Conservation (phyloP, 768 basidiomycete species). For the Rubroboletus satanas region DNA sequence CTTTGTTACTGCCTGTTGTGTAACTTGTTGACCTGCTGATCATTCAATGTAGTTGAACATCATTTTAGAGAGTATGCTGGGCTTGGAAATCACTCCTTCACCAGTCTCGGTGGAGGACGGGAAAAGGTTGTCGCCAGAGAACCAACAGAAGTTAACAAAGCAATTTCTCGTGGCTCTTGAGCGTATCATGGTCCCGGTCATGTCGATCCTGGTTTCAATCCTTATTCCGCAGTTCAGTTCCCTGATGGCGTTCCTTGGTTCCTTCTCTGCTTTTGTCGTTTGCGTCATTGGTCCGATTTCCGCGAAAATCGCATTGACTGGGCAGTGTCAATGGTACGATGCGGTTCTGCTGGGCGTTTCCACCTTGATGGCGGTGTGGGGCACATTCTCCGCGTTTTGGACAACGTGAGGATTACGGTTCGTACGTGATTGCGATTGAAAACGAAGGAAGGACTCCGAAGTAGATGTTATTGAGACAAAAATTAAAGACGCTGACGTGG, state of each 20-base stretch:
- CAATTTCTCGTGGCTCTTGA: slow-evolving; percentile 46
- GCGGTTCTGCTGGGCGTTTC: slow-evolving; percentile 48
- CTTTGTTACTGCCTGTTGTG: background rate
- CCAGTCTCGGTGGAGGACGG: slow-evolving; percentile 26
- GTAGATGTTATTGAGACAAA: background rate
- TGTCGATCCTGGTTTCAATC: slow-evolving; percentile 69
- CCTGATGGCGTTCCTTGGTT: slow-evolving; percentile 87
- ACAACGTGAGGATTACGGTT: slow-evolving; percentile 24
- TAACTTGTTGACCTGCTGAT: slow-evolving; percentile 1
- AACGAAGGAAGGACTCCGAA: background rate
- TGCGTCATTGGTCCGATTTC: slow-evolving; percentile 75
- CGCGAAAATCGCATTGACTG: slow-evolving; percentile 60
- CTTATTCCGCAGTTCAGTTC: slow-evolving; percentile 75
- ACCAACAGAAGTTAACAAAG: slow-evolving; percentile 26
- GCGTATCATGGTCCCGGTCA: slow-evolving; percentile 52
- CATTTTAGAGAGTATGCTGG: slow-evolving; percentile 76
- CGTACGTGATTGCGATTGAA: background rate
- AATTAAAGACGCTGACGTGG: background rate
- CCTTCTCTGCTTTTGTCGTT: slow-evolving; percentile 77
- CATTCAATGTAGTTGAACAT: slow-evolving; percentile 57
- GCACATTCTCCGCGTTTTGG: slow-evolving; percentile 63
- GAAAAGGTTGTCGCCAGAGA: slow-evolving; percentile 14
- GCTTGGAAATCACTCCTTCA: slow-evolving; percentile 45
- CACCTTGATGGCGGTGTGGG: slow-evolving; percentile 70
- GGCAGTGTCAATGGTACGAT: slow-evolving; percentile 50